Evolutionary conservation across 2,329 filamentous ascomycete species (phyloP).

Genomic region (Botrytis aclada): DNA sequence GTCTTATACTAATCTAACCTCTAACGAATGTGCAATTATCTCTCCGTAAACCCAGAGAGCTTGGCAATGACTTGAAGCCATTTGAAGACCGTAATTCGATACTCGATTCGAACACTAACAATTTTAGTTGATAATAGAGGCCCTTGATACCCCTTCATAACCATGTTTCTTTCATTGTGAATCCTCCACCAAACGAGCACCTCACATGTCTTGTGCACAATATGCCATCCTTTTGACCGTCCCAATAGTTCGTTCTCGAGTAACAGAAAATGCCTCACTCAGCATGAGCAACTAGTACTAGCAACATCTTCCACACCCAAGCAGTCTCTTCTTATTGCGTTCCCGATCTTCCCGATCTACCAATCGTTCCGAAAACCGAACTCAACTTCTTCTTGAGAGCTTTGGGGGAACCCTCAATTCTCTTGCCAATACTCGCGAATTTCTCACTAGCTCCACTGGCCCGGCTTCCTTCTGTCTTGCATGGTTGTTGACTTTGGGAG

Average conservation of each 20-base stretch:
- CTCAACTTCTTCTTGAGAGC: slow-evolving; percentile 17
- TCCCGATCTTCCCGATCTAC: slow-evolving; percentile 2
- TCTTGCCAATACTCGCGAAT: slow-evolving; percentile 1
- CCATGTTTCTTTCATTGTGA: background rate
- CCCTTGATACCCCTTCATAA: background rate
- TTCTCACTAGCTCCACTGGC: background rate
- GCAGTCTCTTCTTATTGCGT: background rate
- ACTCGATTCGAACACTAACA: background rate
- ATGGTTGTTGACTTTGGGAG: background rate
- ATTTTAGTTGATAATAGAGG: background rate
- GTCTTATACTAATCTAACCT: background rate
- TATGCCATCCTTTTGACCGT: background rate
- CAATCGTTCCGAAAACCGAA: slow-evolving; percentile 15
- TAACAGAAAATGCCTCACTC: background rate
- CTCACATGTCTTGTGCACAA: background rate
- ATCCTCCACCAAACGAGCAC: background rate
- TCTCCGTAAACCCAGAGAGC: background rate
- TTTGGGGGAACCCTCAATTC: background rate
- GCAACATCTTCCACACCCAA: background rate
- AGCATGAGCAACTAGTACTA: background rate
- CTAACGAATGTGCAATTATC: slow-evolving; percentile 2
- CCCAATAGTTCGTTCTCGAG: background rate
- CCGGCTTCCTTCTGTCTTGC: background rate
- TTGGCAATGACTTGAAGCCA: slow-evolving; percentile 4
- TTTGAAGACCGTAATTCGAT: background rate